phyloP scores from a whole-genome alignment of 768 basidiomycete genomes.

The Chlorophyllum brunneum region DNA sequence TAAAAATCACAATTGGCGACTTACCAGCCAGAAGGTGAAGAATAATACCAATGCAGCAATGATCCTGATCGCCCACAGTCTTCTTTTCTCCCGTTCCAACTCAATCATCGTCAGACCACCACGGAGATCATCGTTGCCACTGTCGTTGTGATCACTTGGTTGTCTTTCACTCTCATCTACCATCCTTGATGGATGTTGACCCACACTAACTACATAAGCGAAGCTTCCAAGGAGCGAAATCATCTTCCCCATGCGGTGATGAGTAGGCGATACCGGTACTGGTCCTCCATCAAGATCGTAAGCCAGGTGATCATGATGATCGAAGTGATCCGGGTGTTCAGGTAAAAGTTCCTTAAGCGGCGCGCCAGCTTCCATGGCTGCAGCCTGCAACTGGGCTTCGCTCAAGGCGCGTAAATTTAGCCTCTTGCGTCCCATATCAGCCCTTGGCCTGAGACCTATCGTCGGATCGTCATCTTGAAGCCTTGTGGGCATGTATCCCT shows the following conservation, averaged over 20 bases:
- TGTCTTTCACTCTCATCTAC: background rate
- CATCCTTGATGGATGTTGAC: constrained; percentile 1
- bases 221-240: constrained; percentile 49
- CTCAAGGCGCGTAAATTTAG: constrained; percentile 63
- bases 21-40: constrained; percentile 74
- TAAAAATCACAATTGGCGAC: constrained; percentile 15
- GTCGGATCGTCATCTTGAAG: background rate
- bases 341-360: constrained; percentile 51
- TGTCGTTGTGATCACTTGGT: background rate
- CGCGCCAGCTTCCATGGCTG: constrained; percentile 67
- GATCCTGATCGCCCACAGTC: constrained; percentile 56
- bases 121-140: constrained; percentile 18
- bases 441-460: constrained; percentile 17
- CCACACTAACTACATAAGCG: constrained; percentile 35
- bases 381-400: constrained; percentile 49
- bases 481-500: background rate
- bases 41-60: constrained; percentile 56
- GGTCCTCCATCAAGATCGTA: background rate
- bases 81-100: constrained; percentile 38
- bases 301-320: constrained; percentile 12
- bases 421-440: constrained; percentile 43
- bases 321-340: constrained; percentile 23
- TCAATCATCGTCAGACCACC: constrained; percentile 14
- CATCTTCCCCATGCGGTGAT: constrained; percentile 58
- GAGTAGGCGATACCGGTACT: constrained; percentile 36